Evolutionary conservation across 2,329 filamentous ascomycete genomes (phyloP).

Genomic region (Gyromitra esculenta): DNA sequence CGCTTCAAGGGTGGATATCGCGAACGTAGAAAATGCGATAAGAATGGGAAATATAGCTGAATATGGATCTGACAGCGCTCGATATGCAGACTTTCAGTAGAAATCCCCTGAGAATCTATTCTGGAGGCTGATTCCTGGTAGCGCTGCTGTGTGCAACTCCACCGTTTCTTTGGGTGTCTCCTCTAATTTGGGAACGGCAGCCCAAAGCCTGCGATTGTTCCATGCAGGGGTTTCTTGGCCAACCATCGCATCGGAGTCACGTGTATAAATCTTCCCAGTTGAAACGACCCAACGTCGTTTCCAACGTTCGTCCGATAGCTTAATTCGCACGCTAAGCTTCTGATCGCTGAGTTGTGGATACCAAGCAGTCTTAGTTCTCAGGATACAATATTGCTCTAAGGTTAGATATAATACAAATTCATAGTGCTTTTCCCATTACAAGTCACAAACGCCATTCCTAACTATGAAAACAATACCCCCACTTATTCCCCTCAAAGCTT

Average conservation of each 20-base stretch:
- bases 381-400: not conserved
- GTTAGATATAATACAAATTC: slow-evolving; percentile 23
- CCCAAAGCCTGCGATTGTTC: slow-evolving; percentile 4
- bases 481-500: slow-evolving; percentile 60
- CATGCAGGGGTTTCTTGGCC: slow-evolving; percentile 21
- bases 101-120: slow-evolving; percentile 26
- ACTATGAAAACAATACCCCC: slow-evolving; percentile 3
- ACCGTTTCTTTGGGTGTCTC: not conserved
- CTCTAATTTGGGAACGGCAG: slow-evolving; percentile 23
- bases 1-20: not conserved
- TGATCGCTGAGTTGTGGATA: too few species aligned
- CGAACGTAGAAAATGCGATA: not conserved
- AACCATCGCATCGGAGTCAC: not conserved
- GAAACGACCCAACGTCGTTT: slow-evolving; percentile 18
- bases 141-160: slow-evolving; percentile 2
- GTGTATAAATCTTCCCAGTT: not conserved
- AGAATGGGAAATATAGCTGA: not conserved
- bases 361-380: not conserved
- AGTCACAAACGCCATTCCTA: slow-evolving; percentile 27
- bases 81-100: slow-evolving; percentile 1
- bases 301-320: slow-evolving; percentile 6
- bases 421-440: slow-evolving; percentile 19
- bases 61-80: not conserved
- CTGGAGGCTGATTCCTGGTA: slow-evolving; percentile 15
- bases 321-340: not conserved